Evolutionary conservation across 306 rosid species (phyloP).

Genomic region (Cucumis cinereus): DNA sequence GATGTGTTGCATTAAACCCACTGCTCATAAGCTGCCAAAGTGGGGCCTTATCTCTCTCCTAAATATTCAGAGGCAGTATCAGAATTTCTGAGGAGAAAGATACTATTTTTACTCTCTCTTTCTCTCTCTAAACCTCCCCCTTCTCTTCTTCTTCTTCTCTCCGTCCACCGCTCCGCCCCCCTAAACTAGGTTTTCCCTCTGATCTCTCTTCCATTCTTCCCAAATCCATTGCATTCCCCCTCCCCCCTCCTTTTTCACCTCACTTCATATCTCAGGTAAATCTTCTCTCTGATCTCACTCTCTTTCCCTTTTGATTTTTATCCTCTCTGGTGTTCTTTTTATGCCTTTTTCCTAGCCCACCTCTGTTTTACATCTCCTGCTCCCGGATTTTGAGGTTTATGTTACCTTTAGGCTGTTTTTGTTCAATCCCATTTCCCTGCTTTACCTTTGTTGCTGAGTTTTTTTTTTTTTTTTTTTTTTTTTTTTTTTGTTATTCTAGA

Average conservation of each 20-base stretch:
- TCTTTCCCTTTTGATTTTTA: constrained; percentile 1
- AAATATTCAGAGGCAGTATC: constrained; percentile 12
- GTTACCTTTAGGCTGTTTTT: neutral
- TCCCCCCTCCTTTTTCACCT: neutral
- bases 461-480: neutral
- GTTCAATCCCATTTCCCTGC: neutral
- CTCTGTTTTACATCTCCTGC: neutral
- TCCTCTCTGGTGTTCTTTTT: constrained; percentile 10
- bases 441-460: neutral
- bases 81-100: neutral
- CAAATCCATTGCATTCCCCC: neutral
- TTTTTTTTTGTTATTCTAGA: neutral
- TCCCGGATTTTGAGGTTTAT: neutral
- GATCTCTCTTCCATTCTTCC: neutral
- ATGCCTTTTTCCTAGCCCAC: neutral
- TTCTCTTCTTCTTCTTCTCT: neutral
- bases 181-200: constrained; percentile 7
- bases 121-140: neutral
- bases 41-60: constrained; percentile 9
- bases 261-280: neutral
- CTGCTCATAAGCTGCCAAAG: constrained; percentile 6
- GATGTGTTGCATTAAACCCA: neutral
- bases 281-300: neutral
- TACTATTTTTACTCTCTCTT: constrained; percentile 1
- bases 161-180: neutral